Conservation (phyloP, 164 flowering plant genomes). For the Cinnamomum micranthum region DNA sequence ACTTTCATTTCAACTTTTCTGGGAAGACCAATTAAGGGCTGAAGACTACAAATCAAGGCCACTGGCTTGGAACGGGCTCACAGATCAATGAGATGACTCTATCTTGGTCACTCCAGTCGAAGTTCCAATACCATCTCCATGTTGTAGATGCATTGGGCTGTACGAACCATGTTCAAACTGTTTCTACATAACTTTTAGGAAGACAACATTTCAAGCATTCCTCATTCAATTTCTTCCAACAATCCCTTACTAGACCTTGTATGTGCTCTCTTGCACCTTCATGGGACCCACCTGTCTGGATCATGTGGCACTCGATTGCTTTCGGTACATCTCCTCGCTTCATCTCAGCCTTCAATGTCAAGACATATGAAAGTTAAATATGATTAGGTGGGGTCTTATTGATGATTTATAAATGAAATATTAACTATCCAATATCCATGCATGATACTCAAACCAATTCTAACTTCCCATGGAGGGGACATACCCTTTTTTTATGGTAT, state of each 20-base stretch:
- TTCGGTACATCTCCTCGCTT: conserved; percentile 4
- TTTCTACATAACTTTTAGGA: conserved; percentile 6
- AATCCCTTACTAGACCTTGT: neutral
- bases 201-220: neutral
- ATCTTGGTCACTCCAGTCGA: conserved; percentile 14
- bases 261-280: neutral
- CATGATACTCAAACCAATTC: no score
- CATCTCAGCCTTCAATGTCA: conserved; percentile 2
- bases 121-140: conserved; percentile 25
- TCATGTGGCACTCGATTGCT: neutral
- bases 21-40: no score
- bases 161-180: conserved; percentile 22
- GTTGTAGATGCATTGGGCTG: conserved; percentile 18
- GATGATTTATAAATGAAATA: no score
- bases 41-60: no score
- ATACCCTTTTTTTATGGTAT: no score
- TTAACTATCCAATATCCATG: no score
- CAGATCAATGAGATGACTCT: neutral
- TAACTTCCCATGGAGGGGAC: no score
- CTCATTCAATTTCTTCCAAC: conserved; percentile 5
- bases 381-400: no score
- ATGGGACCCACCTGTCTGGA: neutral
- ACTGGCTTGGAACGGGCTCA: neutral
- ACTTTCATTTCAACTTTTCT: no score
- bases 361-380: neutral